Evolutionary conservation across 805 yeast genomes (phyloP), one percentile per base, ranked within the genome.

Genomic region (Scheffersomyces stipitis): DNA sequence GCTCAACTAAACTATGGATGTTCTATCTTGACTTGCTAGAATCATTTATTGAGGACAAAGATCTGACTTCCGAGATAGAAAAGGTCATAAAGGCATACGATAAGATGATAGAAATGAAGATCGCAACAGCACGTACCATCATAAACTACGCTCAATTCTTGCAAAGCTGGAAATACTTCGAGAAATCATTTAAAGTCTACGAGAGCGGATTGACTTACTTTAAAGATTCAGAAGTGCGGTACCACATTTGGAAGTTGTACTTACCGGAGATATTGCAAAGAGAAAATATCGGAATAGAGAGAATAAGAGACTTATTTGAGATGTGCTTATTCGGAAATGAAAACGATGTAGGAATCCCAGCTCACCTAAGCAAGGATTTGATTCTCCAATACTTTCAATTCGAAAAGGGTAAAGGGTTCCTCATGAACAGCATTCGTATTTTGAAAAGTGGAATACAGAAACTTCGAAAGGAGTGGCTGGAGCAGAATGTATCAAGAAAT

Each of bases 241-340:
- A 73, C 48, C 86, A 86, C 46, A 67, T 89, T 13, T 87, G 91
- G 90, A 76, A 73, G 36, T 62, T 75, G 7, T 90, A 88, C 55
- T 54, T 89, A 22, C 58, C 73, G 0, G 78, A 75, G 37, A 72
- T 78, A 0, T 44, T 81, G 3, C 48, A 42, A 16, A 34, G 34
- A 13, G n/a, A n/a, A n/a, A 43, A 46, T 6, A 54, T 34, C 12
- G 34, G 28, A 17, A 26, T 35, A 1, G 66, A 62, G 28, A 41
- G 66, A 22, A 60, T 85, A 4, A 64, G 96, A 26, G 95, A 86
- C 39, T 51, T 84, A 12, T 89, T 86, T 61, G 96, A 87, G 32
- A 78, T 79, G 30, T 75, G 88, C 4, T 47, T 86, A 3, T 66
- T 63, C 4, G 64, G 51, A 8, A 31, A 45, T 20, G 42, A 32